Conservation (phyloP, 2,329 filamentous ascomycete species). For the Zymoseptoria pseudotritici region DNA sequence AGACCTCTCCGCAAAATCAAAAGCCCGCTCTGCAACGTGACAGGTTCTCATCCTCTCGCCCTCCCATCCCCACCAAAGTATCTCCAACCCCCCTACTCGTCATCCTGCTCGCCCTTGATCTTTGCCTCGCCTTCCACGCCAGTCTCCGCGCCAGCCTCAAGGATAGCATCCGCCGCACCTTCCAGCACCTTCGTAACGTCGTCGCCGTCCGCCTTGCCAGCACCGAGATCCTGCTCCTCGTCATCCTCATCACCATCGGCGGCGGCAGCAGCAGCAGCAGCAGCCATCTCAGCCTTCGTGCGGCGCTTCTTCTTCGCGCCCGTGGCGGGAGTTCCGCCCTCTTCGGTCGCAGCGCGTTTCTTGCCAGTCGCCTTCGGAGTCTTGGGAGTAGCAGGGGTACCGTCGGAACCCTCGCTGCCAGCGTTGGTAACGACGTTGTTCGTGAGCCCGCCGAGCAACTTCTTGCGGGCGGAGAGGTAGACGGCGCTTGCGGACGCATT, state of each 20-base stretch:
- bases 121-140: not conserved
- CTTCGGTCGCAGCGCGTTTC: not conserved
- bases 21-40: not conserved
- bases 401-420: not conserved
- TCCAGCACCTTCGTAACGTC: not conserved
- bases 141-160: not conserved
- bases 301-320: slow-evolving; percentile 1
- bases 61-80: not conserved
- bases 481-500: slow-evolving; percentile 12
- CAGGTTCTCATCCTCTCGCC: not conserved
- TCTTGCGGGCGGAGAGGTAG: slow-evolving; percentile 58
- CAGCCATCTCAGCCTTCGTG: slow-evolving; percentile 1
- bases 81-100: not conserved
- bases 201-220: not conserved
- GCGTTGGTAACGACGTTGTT: slow-evolving; percentile 22
- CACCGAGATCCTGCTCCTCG: not conserved
- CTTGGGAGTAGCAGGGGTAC: not conserved
- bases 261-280: not conserved
- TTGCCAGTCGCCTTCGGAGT: not conserved
- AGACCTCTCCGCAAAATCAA: not conserved
- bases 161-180: not conserved
- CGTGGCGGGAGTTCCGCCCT: not conserved
- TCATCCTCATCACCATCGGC: not conserved
- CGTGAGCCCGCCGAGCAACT: slow-evolving; percentile 64
- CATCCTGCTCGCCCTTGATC: not conserved